phyloP scores from a whole-genome alignment of 306 rosid species.

The Prunus kanzakura region DNA sequence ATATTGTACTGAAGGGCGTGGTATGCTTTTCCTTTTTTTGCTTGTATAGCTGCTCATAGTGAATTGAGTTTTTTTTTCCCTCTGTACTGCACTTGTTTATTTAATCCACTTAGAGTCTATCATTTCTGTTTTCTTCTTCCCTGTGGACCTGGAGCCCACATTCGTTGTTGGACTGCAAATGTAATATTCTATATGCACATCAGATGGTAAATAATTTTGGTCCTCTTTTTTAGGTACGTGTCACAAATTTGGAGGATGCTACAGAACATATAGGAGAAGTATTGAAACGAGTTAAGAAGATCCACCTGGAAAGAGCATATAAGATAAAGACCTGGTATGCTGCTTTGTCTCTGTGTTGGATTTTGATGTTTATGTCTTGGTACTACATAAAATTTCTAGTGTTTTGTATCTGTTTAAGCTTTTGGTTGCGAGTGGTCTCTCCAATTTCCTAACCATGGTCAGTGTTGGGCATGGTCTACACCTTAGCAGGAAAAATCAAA shows the following conservation, averaged over 20 bases:
- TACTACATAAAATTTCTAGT: neutral
- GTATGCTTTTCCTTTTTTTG: slow-evolving; percentile 38
- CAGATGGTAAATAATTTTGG: neutral
- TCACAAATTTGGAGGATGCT: slow-evolving; percentile 91
- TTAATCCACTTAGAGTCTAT: neutral
- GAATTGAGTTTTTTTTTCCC: neutral
- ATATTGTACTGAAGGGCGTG: slow-evolving; percentile 90
- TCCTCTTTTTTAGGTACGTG: slow-evolving; percentile 67
- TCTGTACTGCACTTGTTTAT: neutral
- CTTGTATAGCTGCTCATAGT: neutral
- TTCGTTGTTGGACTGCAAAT: neutral
- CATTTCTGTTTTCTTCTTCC: neutral
- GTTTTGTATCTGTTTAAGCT: neutral
- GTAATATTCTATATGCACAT: neutral
- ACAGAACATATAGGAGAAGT: slow-evolving; percentile 95
- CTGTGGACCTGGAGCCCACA: neutral
- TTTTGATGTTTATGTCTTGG: neutral
- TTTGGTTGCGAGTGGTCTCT: neutral
- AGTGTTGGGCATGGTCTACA: neutral
- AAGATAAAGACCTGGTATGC: slow-evolving; percentile 70
- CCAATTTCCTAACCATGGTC: neutral
- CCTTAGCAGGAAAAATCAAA: neutral
- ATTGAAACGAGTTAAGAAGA: slow-evolving; percentile 86
- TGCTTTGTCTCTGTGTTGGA: slow-evolving; percentile 16
- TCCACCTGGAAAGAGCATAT: slow-evolving; percentile 84